phyloP scores from a whole-genome alignment of 805 yeast genomes.

The Ogataea pignaliae region DNA sequence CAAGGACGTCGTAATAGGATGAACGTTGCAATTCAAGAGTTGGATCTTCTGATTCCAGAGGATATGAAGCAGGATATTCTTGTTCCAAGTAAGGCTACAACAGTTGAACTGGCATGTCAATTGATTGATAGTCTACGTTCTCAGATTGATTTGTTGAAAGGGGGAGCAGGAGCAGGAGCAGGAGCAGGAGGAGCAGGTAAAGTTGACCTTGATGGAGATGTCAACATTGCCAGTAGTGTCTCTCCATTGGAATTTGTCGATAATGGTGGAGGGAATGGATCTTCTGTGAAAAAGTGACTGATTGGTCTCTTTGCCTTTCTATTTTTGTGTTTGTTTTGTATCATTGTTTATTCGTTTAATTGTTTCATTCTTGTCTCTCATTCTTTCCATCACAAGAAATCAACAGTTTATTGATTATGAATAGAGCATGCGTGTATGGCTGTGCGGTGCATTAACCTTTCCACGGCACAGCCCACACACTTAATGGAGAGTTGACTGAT shows the following conservation, averaged over 20 bases:
- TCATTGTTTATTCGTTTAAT: too few species aligned
- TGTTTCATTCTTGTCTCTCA: too few species aligned
- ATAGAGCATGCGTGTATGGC: too few species aligned
- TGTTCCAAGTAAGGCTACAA: constrained; percentile 88
- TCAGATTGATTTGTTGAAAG: constrained; percentile 33
- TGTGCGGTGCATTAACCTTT: too few species aligned
- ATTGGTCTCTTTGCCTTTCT: too few species aligned
- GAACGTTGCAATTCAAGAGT: constrained; percentile 78
- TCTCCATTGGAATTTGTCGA: constrained; percentile 20
- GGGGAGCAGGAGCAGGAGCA: constrained; percentile 2
- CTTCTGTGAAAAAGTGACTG: too few species aligned
- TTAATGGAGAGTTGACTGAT: too few species aligned
- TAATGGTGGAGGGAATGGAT: not conserved
- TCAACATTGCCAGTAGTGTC: constrained; percentile 3
- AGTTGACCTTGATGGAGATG: not conserved
- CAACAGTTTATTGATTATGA: too few species aligned
- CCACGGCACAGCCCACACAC: too few species aligned
- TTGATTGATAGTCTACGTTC: constrained; percentile 51
- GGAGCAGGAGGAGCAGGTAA: too few species aligned
- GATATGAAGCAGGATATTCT: constrained; percentile 48
- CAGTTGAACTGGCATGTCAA: constrained; percentile 82
- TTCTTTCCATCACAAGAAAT: too few species aligned
- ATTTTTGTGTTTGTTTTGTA: too few species aligned
- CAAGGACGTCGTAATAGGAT: constrained; percentile 93
- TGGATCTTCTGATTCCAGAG: constrained; percentile 65